phyloP scores from a whole-genome alignment of 768 basidiomycete species.

The Sarcomyxa edulis region DNA sequence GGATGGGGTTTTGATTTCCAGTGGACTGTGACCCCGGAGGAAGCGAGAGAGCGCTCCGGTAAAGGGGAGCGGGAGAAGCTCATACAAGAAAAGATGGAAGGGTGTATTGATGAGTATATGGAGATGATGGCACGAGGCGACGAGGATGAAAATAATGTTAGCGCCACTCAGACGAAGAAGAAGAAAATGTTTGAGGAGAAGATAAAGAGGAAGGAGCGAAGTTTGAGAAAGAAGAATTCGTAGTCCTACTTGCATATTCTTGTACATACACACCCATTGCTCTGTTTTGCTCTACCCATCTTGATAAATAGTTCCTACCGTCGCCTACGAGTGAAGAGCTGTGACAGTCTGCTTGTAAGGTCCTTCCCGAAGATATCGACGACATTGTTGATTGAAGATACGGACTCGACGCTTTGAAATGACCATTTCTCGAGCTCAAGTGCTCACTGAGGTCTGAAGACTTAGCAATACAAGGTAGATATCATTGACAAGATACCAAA shows the following conservation, averaged over 20 bases:
- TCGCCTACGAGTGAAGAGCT: too few species aligned
- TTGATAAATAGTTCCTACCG: too few species aligned
- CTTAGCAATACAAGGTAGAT: too few species aligned
- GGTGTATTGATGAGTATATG: slow-evolving; percentile 56
- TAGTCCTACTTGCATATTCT: background rate
- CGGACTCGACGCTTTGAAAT: too few species aligned
- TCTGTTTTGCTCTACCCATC: too few species aligned
- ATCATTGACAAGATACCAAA: too few species aligned
- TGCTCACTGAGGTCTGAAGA: too few species aligned
- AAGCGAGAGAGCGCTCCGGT: slow-evolving; percentile 12
- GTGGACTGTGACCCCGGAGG: slow-evolving; percentile 42
- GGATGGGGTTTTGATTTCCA: slow-evolving; percentile 89
- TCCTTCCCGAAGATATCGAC: background rate
- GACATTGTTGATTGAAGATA: too few species aligned
- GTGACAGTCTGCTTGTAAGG: too few species aligned
- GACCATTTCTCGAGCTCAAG: too few species aligned
- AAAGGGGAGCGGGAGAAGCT: slow-evolving; percentile 19
- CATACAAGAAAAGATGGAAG: slow-evolving; percentile 67
- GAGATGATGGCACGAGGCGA: slow-evolving; percentile 41
- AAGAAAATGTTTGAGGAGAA: slow-evolving; percentile 32
- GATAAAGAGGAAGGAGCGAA: slow-evolving; percentile 32
- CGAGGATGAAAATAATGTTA: slow-evolving; percentile 49
- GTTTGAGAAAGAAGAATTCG: slow-evolving; percentile 17
- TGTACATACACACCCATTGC: too few species aligned
- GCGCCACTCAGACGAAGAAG: slow-evolving; percentile 71